phyloP scores from a whole-genome alignment of 768 basidiomycete species.

The Tephrocybe rancida region DNA sequence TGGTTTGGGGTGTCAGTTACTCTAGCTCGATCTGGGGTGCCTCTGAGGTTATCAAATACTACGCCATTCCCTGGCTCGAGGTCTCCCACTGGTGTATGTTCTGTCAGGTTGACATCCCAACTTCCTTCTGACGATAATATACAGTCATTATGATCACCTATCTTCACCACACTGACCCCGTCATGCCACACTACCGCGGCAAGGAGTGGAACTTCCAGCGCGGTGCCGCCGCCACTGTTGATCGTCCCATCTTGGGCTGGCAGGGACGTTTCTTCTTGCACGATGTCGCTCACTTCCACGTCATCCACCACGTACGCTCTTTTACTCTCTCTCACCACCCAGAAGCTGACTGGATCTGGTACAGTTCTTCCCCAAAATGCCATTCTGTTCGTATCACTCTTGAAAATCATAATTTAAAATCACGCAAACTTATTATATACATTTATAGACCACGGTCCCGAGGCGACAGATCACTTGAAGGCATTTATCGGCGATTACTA shows the following conservation, averaged over 20 bases:
- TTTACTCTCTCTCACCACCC: neutral
- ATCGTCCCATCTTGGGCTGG: conserved; percentile 61
- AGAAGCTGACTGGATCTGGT: neutral
- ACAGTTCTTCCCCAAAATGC: conserved; percentile 24
- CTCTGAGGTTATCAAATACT: conserved; percentile 46
- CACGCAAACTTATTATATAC: neutral
- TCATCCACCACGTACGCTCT: conserved; percentile 56
- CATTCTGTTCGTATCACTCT: conserved; percentile 16
- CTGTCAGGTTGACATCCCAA: neutral
- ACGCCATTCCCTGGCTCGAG: conserved; percentile 54
- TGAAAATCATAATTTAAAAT: neutral
- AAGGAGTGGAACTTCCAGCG: conserved; percentile 63
- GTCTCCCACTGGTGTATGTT: conserved; percentile 57
- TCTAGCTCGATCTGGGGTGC: conserved; percentile 39
- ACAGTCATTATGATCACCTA: conserved; percentile 57
- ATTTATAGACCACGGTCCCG: conserved; percentile 50
- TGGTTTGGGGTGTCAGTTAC: conserved; percentile 42
- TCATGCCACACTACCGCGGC: conserved; percentile 58
- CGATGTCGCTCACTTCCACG: conserved; percentile 65
- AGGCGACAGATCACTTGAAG: conserved; percentile 52
- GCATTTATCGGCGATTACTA: conserved; percentile 55
- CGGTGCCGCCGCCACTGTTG: conserved; percentile 63
- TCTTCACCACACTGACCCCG: conserved; percentile 62
- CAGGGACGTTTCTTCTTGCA: conserved; percentile 71
- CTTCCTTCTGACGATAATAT: neutral